phyloP scores from a whole-genome alignment of 495 filamentous ascomycete genomes.

The Talaromyces liani region DNA sequence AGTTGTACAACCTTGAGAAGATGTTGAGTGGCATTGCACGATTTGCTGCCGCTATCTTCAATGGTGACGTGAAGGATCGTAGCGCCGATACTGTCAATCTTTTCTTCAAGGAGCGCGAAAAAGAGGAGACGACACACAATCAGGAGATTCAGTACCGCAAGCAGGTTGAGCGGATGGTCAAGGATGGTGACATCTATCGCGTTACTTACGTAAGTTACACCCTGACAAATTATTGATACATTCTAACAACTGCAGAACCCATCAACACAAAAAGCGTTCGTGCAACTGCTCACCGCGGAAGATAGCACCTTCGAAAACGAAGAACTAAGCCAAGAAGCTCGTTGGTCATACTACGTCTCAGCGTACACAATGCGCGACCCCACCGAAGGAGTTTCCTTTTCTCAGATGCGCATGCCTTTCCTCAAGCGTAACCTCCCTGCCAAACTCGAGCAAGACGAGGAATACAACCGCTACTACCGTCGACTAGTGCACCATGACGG shows the following conservation, averaged over 20 bases:
- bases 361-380: constrained; percentile 81
- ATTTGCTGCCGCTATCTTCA: constrained; percentile 66
- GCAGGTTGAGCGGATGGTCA: constrained; percentile 76
- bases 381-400: constrained; percentile 73
- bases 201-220: constrained; percentile 69
- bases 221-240: neutral
- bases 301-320: constrained; percentile 70
- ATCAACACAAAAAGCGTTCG: constrained; percentile 46
- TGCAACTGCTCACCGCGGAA: constrained; percentile 69
- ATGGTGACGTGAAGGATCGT: constrained; percentile 80
- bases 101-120: constrained; percentile 73
- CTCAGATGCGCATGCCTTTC: constrained; percentile 57
- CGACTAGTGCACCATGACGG: constrained; percentile 62
- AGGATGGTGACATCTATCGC: constrained; percentile 83
- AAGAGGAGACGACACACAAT: constrained; percentile 73
- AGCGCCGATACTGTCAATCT: constrained; percentile 76
- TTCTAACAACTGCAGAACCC: constrained; percentile 39
- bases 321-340: constrained; percentile 47
- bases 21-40: constrained; percentile 70
- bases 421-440: constrained; percentile 67
- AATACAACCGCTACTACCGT: constrained; percentile 39
- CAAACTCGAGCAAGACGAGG: constrained; percentile 41
- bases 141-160: constrained; percentile 81
- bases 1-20: constrained; percentile 82
- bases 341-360: constrained; percentile 91